Base-by-base conservation (phyloP, 139 green algal genomes). In the Chlorella sp. region DNA sequence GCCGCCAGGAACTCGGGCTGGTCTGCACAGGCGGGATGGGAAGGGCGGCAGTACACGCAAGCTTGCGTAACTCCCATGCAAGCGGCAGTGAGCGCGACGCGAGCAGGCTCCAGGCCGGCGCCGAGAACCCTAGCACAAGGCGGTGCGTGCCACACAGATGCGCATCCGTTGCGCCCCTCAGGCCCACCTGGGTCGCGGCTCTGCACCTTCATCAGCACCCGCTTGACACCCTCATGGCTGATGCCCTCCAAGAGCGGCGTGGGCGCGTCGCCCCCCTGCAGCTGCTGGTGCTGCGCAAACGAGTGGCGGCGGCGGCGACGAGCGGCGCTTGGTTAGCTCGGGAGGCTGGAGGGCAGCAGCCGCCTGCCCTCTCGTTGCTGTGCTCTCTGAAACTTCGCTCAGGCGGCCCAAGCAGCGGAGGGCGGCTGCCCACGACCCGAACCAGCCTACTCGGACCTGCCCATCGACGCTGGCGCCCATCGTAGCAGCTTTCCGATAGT, bases 1-100 rank as follows among this genome's bases (percentile, higher is more conserved):
- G 92, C 93, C 6, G 20, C 32, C 43, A 84, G 32, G 19, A 76
- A 76, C 43, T 84, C 64, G 30, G 46, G 1, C 43, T 74, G 77
- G 17, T n/a, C 17, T 8, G 28, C 16, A 40, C 24, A 26, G 38
- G 38, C 1, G 32, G 34, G 40, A n/a, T 5, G 65, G 32, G 65
- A 3, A 34, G 58, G 56, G 13, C 24, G 32, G 34, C 43, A 44
- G 24, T 28, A 5, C 24, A 30, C 13, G n/a, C n/a, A 40, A 30
- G 56, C 22, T 28, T 17, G 56, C 56, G 16, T n/a, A n/a, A n/a
- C n/a, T n/a, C n/a, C n/a, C n/a, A n/a, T n/a, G 56, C 56, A 65
- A 24, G 22, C 9, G 30, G 56, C 22, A 17, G 56, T 20, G 3
- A 19, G 56, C 56, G 56, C 30, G 22, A 65, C 7, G 56, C 56